Base-by-base conservation (phyloP, 2,329 filamentous ascomycete species). In the Endoconidiophora polonica region DNA sequence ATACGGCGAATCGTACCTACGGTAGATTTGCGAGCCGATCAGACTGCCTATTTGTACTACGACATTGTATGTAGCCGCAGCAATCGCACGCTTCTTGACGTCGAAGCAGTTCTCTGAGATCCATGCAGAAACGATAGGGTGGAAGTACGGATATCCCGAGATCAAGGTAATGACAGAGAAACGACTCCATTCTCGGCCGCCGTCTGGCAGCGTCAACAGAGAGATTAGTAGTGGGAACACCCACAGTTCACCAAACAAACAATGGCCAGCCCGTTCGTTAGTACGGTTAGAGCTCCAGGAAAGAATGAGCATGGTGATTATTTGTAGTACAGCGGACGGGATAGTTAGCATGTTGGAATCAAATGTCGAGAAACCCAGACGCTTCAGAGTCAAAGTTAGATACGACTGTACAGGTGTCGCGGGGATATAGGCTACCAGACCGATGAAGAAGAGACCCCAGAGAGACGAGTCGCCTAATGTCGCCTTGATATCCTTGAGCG, bases 71-170 rank as follows among this genome's bases (percentile, higher is more conserved):
- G 72, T 58, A 0, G 75, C 77, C 0, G 76, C 72, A 0, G 75
- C 74, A 1, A 83, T 75, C 1, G 78, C 75, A 5, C 78, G 66
- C 4, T 73, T 76, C 9, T 77, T 68, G 7, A 83, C 76, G 1
- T 71, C 68, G 54, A 78, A 77, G 2, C 76, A 72, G 57, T 82
- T 83, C 46, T 73, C 65, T 1, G 66, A 68, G 55, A 66, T 67
- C 67, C 68, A 72, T 20, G 59, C 66, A 3, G 70, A 69, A 54
- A 71, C 67, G 37, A 73, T 69, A 0, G 69, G 65, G 51, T 73
- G 68, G 2, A 66, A 60, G 39, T 60, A 61, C 3, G 59, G 62
- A 29, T 61, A 63, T n/a, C 59, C 59, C 1, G 64, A 57, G 18
- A 62, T 50, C 7, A 63, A 52, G 2, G 58, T 62, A 7, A 65